Percentiles rank a stretch among this genome's conserved stretches.
Evolutionary conservation across 2,329 filamentous ascomycete species (phyloP).

Genomic region (Nothomitra cinnamomea): DNA sequence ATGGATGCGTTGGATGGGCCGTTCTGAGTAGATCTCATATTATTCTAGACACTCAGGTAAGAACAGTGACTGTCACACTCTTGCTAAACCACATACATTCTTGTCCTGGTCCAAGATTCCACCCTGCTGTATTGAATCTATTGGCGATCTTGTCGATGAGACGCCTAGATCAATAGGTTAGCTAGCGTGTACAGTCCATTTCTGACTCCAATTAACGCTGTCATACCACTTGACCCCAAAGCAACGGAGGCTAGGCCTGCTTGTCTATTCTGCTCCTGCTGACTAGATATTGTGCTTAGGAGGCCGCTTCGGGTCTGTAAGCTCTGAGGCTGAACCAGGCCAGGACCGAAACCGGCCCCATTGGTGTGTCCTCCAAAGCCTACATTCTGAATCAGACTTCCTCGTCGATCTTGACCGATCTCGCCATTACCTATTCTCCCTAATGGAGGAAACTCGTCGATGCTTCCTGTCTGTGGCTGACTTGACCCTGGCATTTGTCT

Average conservation of each 20-base stretch:
- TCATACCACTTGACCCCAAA: conserved; percentile 17
- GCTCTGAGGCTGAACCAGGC: conserved; percentile 24
- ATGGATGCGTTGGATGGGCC: not conserved
- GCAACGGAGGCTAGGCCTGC: conserved; percentile 14
- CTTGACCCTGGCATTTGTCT: conserved; percentile 31
- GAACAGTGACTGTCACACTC: not conserved
- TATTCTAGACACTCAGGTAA: conserved; percentile 1
- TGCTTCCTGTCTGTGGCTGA: conserved; percentile 37
- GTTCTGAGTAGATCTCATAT: not conserved
- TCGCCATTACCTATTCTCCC: conserved; percentile 34
- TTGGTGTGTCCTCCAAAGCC: conserved; percentile 25
- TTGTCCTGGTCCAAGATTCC: conserved; percentile 26
- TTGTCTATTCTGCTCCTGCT: conserved; percentile 16
- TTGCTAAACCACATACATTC: conserved; percentile 16
- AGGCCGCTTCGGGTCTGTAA: conserved; percentile 19
- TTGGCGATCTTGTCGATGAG: conserved; percentile 23
- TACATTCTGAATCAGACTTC: conserved; percentile 32
- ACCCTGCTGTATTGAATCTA: conserved; percentile 20
- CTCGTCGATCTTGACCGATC: conserved; percentile 31
- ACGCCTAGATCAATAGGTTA: conserved; percentile 17
- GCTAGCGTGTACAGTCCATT: conserved; percentile 9
- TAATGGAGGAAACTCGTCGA: conserved; percentile 44
- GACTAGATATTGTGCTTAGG: conserved; percentile 13
- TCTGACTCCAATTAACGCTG: not conserved
- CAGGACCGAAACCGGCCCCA: conserved; percentile 14